Conservation (phyloP, 1,284 basidiomycete species). For the Apiotrichum sp. region DNA sequence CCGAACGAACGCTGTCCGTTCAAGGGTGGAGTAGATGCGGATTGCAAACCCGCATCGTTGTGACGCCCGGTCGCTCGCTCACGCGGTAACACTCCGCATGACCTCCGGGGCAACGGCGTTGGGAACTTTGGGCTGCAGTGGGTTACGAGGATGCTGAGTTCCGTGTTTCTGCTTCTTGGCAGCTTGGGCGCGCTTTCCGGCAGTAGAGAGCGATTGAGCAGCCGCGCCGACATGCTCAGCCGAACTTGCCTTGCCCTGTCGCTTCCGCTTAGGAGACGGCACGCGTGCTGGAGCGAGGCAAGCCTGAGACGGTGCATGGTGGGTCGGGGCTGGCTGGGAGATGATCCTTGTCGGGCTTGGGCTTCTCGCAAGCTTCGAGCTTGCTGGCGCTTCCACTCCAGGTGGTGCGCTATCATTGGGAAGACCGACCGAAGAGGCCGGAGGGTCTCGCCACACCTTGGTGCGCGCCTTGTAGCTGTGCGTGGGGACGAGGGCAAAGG, state of each 20-base stretch:
- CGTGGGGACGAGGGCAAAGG: slow-evolving; percentile 3
- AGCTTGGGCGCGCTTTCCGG: neutral
- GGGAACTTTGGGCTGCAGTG: slow-evolving; percentile 2
- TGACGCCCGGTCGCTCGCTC: neutral
- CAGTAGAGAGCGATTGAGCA: neutral
- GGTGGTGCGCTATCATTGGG: no score
- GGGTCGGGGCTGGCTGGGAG: no score
- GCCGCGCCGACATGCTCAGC: neutral
- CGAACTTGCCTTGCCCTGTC: neutral
- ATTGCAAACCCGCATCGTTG: no score
- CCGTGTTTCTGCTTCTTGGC: neutral
- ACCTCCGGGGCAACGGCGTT: neutral
- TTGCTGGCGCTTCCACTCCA: no score
- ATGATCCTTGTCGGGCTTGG: neutral
- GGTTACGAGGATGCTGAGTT: neutral
- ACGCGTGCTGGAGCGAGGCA: no score
- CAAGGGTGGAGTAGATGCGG: no score
- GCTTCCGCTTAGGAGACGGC: neutral
- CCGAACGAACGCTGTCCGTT: no score
- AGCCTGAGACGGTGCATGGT: no score
- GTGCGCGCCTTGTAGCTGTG: neutral
- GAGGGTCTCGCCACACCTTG: neutral
- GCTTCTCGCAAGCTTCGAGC: neutral
- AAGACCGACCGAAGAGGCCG: no score
- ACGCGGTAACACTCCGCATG: neutral